A percentile compares a stretch with the other conserved stretches of the same genome.
These are phyloP conservation scores for Cruciata laevipes DNA, from an alignment of 257 asterid species.

Conservation along the genomic window DNA sequence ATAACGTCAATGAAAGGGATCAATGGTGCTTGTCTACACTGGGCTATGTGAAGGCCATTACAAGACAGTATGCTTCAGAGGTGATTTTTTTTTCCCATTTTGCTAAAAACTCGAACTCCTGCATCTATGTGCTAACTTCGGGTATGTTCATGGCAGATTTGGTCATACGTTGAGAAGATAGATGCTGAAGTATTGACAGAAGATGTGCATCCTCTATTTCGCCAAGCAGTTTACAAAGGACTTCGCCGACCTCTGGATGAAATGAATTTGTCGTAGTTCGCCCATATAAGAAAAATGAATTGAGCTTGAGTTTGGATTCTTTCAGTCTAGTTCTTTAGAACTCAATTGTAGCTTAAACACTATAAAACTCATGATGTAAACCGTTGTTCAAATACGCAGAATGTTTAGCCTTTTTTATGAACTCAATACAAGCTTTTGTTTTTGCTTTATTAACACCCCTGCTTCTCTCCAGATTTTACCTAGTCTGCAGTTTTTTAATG, in stretches of 20 bases:
- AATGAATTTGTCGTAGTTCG: neutral
- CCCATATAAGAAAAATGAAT: neutral
- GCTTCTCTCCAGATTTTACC: no score
- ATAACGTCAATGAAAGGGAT: conserved; percentile 70
- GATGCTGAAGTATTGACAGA: conserved; percentile 71
- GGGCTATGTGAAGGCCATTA: conserved; percentile 85
- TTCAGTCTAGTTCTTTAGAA: neutral
- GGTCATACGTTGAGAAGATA: conserved; percentile 72
- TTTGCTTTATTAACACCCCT: no score
- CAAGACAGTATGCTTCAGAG: conserved; percentile 92
- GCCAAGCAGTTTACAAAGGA: conserved; percentile 67
- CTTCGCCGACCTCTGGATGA: conserved; percentile 50
- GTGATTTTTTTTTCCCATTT: conserved; percentile 34
- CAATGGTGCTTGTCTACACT: conserved; percentile 96
- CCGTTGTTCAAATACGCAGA: neutral
- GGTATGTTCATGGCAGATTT: conserved; percentile 41
- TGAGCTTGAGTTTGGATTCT: neutral
- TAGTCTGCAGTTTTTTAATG: no score
- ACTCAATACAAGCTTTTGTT: no score
- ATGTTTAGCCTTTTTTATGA: neutral
- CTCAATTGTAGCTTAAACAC: neutral
- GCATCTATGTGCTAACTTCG: neutral
- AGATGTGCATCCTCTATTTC: conserved; percentile 69
- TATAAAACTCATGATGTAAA: neutral
- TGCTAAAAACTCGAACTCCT: neutral